phyloP scores from a whole-genome alignment of 192 early-diverging fungal genomes.

The Coemansia sp. region DNA sequence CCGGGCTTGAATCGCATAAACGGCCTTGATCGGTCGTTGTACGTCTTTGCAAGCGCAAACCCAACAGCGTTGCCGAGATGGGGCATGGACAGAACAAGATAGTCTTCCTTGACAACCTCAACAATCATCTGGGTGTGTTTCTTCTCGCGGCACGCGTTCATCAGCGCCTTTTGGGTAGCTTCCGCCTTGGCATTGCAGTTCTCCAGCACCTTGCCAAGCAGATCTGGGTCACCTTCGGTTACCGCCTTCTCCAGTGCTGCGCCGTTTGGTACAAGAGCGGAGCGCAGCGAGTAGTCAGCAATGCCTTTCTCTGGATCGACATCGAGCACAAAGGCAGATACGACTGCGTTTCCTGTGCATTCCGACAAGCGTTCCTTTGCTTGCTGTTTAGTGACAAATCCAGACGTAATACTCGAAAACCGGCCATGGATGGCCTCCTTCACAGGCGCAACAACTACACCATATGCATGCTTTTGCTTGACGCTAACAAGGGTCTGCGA shows the following conservation, averaged over 20 bases:
- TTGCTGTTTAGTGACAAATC: slow-evolving; percentile 64
- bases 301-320: slow-evolving; percentile 65
- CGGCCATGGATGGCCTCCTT: neutral
- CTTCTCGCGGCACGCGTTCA: slow-evolving; percentile 26
- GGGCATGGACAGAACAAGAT: slow-evolving; percentile 71
- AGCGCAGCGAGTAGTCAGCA: slow-evolving; percentile 66
- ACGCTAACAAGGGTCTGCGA: slow-evolving; percentile 52
- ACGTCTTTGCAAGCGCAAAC: slow-evolving; percentile 62
- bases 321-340: slow-evolving; percentile 69
- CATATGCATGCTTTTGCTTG: slow-evolving; percentile 61
- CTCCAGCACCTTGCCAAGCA: slow-evolving; percentile 13
- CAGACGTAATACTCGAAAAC: slow-evolving; percentile 50
- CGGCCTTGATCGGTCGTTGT: slow-evolving; percentile 64
- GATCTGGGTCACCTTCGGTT: neutral
- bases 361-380: slow-evolving; percentile 51
- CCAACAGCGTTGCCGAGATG: slow-evolving; percentile 56
- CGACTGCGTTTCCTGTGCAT: slow-evolving; percentile 54
- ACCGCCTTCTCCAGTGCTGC: slow-evolving; percentile 35
- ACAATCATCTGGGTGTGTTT: slow-evolving; percentile 60
- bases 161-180: slow-evolving; percentile 31
- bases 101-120: slow-evolving; percentile 80
- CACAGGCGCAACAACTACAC: slow-evolving; percentile 56
- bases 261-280: slow-evolving; percentile 26
- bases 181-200: slow-evolving; percentile 14
- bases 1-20: slow-evolving; percentile 63